Base-by-base conservation (phyloP, 1,284 basidiomycete genomes). In the Amylostereum areolatum region DNA sequence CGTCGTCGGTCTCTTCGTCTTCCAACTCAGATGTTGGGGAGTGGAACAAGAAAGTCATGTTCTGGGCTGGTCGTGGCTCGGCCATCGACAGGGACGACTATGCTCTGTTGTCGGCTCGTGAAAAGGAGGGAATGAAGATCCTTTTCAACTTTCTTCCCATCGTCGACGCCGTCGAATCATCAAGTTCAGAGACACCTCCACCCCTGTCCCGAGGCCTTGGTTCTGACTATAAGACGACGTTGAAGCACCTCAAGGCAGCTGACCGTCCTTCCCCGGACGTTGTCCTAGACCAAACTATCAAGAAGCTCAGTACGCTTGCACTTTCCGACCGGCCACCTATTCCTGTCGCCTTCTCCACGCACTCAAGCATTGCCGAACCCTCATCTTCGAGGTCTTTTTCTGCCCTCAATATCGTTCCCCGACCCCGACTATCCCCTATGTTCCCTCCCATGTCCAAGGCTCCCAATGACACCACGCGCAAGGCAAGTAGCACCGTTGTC, bases 41-140 rank as follows among this genome's bases (percentile, higher is more conserved):
- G 54, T 72, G 73, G 68, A 74, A 59, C 40, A 73, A 73, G 63
- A 75, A 69, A 51, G 62, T 68, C 2, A 44, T 74, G 18, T 52
- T 57, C 28, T 63, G 62, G 31, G 57, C 56, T 52, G 51, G 57
- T 49, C 43, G 55, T 48, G 51, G 58, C 37, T 59, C 51, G 4
- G 36, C 46, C 45, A 47, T 65, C 9, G 65, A 59, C 24, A 51
- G 55, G 10, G 55, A 59, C 30, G 66, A 71, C 46, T 66, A 56
- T 59, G 52, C 56, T 9, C 49, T 45, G 18, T 53, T 78, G 42
- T 65, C 70, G n/a, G 53, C 55, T 8, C 37, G 54, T 2, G 75
- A 77, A 52, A 59, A 56, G 47, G 57, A 55, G 10, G 62, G 56
- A 8, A 42, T 68, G 48, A 42, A 49, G 9, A 47, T 54, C 35